Percentiles rank a stretch among this genome's conserved stretches.
phyloP scores from a whole-genome alignment of 768 basidiomycete species.

The Rhizopogon roseolus region DNA sequence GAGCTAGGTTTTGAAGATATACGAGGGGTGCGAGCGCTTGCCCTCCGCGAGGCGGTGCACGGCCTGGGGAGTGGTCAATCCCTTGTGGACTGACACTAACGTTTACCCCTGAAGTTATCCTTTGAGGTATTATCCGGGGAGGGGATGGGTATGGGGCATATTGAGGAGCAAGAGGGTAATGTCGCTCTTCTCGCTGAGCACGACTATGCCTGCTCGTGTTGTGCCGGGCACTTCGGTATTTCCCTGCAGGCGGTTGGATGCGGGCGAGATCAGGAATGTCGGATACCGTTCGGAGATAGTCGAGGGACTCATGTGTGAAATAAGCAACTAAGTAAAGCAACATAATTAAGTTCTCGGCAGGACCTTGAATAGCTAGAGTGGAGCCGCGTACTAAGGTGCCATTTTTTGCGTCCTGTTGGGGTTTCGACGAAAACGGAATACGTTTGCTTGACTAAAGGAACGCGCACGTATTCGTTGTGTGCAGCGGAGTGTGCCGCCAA shows the following conservation, averaged over 20 bases:
- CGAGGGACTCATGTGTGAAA: slow-evolving; percentile 60
- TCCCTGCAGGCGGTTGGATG: slow-evolving; percentile 52
- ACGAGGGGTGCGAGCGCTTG: slow-evolving; percentile 54
- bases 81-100: not conserved
- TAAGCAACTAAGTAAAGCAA: slow-evolving; percentile 56
- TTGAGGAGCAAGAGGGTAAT: slow-evolving; percentile 13
- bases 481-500: slow-evolving; percentile 18
- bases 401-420: slow-evolving; percentile 62
- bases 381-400: slow-evolving; percentile 66
- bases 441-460: slow-evolving; percentile 72
- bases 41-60: slow-evolving; percentile 12
- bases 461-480: slow-evolving; percentile 28
- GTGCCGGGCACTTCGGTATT: slow-evolving; percentile 62
- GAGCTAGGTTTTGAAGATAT: slow-evolving; percentile 56
- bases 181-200: slow-evolving; percentile 22
- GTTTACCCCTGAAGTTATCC: not conserved
- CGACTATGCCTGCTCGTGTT: slow-evolving; percentile 43
- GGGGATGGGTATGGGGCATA: slow-evolving; percentile 29
- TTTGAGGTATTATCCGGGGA: slow-evolving; percentile 10
- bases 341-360: not conserved
- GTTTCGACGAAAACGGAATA: slow-evolving; percentile 77
- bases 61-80: not conserved
- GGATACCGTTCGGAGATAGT: slow-evolving; percentile 54
- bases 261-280: slow-evolving; percentile 50
- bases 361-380: not conserved